These are phyloP conservation scores for Naegleria gruberi DNA, from an alignment of 208 protist genomes.

Conservation along the genomic window DNA sequence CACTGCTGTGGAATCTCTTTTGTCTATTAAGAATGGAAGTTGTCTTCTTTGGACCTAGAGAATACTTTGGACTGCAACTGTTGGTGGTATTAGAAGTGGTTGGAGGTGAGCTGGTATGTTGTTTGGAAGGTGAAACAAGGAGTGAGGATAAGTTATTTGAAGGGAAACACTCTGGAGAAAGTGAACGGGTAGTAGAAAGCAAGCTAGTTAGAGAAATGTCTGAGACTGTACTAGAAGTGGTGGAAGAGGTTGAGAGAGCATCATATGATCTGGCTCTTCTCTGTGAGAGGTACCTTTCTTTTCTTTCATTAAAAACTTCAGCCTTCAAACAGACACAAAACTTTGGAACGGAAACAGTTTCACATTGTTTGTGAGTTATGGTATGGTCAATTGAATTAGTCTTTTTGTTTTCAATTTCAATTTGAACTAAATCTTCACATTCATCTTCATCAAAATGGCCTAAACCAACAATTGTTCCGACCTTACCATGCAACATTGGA, in stretches of 20 bases:
- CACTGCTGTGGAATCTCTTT: neutral
- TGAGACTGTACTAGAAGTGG: neutral
- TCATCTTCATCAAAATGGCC: neutral
- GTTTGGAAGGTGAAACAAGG: too few relatives aligned
- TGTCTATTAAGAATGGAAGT: neutral
- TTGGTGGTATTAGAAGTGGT: neutral
- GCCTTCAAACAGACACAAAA: neutral
- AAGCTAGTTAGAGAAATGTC: too few relatives aligned
- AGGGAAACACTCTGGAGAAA: too few relatives aligned
- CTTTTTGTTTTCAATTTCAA: neutral
- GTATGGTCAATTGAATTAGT: neutral
- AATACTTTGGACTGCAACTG: neutral
- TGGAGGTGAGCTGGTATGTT: neutral
- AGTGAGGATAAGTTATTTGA: too few relatives aligned
- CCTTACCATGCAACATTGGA: neutral
- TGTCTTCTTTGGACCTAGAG: neutral
- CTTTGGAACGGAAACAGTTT: neutral
- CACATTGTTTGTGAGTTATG: too few relatives aligned
- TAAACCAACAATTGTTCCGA: neutral
- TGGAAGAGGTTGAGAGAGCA: too few relatives aligned
- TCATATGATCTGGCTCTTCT: neutral
- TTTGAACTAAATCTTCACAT: neutral
- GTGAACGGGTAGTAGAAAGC: too few relatives aligned
- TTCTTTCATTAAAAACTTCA: neutral
- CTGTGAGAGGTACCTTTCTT: neutral